Base-by-base conservation (phyloP, 2,329 filamentous ascomycete genomes). In the Aspergillus vadensis region DNA sequence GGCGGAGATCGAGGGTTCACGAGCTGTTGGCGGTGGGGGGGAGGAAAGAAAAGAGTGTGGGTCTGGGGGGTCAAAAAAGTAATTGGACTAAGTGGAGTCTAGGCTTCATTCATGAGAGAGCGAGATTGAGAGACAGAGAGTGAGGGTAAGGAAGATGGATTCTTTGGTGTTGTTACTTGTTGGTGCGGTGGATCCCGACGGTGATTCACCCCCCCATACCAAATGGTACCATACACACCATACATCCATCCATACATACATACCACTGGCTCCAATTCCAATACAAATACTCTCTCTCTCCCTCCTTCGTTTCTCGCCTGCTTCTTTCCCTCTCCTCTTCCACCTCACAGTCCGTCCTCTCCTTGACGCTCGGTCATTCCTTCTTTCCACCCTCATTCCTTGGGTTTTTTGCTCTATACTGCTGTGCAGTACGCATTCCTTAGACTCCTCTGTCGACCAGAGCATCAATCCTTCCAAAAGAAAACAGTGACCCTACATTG, bases 381-480 rank as follows among this genome's bases (percentile, higher is more conserved):
- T 59, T 55, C 61, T 57, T 59, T 61, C 32, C 38, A 47, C 60
- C 47, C 49, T 49, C 59, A 50, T 55, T 62, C 61, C 55, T 61
- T 63, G 50, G 55, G 49, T 49, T 23, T 58, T 36, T 49, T 59
- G 52, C 59, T 58, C 49, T 43, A 44, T 56, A 59, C 66, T 68
- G 66, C 66, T 67, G 66, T 58, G 66, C 66, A 68, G 66, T 63
- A 36, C 57, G 52, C 62, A 27, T 47, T 64, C 62, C 44, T 64
- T 64, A 47, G 32, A 36, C 32, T 51, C 43, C 30, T 52, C 39
- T 51, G 54, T 47, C 47, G 51, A 58, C 54, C 47, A 38, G 51
- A 57, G 59, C 44, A 17, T 54, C 60, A 55, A 23, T 60, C 58
- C 53, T 62, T 61, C 32, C 12, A 12, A 36, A 36, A 36, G 27